A percentile compares a stretch with the other conserved stretches of the same genome.
phyloP scores from a whole-genome alignment of 176 grass and related monocot species.

The Rhipidocladum racemiflorum region DNA sequence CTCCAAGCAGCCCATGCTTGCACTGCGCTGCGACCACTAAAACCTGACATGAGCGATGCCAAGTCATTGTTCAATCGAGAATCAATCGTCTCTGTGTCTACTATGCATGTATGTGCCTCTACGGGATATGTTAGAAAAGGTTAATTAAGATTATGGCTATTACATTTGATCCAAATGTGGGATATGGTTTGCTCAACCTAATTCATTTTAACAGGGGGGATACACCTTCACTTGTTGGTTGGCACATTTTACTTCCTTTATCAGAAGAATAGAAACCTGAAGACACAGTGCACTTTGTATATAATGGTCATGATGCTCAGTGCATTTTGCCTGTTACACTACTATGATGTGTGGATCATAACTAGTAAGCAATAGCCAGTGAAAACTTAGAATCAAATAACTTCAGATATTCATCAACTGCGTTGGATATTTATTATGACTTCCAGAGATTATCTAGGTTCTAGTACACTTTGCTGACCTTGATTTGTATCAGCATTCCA shows the following conservation, averaged over 20 bases:
- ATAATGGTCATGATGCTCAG: neutral
- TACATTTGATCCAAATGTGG: neutral
- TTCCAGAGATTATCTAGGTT: neutral
- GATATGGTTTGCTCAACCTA: neutral
- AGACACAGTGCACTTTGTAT: neutral
- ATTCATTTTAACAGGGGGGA: neutral
- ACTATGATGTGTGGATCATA: neutral
- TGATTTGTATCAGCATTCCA: no score
- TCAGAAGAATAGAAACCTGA: constrained; percentile 18
- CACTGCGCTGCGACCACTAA: no score
- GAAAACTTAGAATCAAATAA: neutral
- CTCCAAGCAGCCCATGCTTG: no score
- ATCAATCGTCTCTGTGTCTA: no score
- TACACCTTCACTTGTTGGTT: neutral
- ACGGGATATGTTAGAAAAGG: constrained; percentile 17
- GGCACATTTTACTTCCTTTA: neutral
- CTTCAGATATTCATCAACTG: neutral
- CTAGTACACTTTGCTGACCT: neutral
- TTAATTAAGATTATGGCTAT: neutral
- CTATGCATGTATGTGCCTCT: no score
- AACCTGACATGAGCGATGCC: no score
- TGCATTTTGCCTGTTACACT: neutral
- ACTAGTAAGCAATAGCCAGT: neutral
- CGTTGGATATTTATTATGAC: neutral
- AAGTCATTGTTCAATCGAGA: no score